Evolutionary conservation across 441 rosid species (phyloP).

Genomic region (Iberis amara): DNA sequence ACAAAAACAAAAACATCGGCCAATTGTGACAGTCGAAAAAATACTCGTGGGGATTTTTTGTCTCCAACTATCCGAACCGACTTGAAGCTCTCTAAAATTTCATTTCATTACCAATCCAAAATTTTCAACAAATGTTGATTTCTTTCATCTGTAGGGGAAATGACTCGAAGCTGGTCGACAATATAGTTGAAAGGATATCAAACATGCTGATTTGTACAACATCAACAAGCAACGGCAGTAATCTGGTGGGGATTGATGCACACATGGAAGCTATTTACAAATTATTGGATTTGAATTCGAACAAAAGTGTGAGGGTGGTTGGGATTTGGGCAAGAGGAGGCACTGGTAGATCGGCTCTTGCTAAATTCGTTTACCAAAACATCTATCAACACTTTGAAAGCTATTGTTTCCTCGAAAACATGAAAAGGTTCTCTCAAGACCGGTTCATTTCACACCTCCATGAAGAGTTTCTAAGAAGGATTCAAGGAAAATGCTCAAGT

Average conservation of each 20-base stretch:
- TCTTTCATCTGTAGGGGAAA: constrained; percentile 18
- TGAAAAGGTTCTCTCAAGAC: constrained; percentile 14
- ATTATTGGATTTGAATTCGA: constrained; percentile 14
- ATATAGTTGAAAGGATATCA: constrained; percentile 20
- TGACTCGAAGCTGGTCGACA: constrained; percentile 23
- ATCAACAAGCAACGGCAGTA: constrained; percentile 5
- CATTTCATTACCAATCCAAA: not conserved
- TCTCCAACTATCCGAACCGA: no score
- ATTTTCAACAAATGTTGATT: not conserved
- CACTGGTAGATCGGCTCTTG: constrained; percentile 20
- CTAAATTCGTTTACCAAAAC: constrained; percentile 14
- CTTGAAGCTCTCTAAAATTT: not conserved
- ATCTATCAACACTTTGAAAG: constrained; percentile 15
- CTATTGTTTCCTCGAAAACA: constrained; percentile 23
- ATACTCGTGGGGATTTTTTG: no score
- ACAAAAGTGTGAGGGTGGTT: constrained; percentile 14
- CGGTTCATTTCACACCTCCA: constrained; percentile 7
- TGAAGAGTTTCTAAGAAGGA: not conserved
- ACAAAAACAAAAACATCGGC: no score
- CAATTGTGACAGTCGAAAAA: no score
- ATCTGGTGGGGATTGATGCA: constrained; percentile 17
- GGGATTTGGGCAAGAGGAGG: constrained; percentile 31
- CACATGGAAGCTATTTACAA: constrained; percentile 26
- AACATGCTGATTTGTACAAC: not conserved
- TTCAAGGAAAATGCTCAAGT: constrained; percentile 4